Conservation (phyloP, 1,284 basidiomycete genomes). For the Vanrija pseudolonga region DNA sequence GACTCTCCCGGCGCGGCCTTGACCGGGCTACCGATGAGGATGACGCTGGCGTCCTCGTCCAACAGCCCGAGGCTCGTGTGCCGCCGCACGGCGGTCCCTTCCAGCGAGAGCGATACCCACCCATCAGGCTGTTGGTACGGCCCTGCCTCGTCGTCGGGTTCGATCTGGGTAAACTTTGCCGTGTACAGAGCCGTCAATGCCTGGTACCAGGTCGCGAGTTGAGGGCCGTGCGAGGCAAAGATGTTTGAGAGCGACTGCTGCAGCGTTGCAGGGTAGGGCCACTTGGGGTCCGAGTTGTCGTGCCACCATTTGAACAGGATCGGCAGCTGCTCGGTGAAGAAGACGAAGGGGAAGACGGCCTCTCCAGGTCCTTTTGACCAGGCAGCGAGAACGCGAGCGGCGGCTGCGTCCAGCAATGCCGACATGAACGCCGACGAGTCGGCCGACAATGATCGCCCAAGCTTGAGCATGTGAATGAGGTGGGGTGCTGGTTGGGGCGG, state of each 20-base stretch:
- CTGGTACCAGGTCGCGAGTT: constrained; percentile 7
- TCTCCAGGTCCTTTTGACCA: not conserved
- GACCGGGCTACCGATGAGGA: constrained; percentile 18
- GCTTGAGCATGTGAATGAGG: constrained; percentile 8
- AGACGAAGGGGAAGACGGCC: constrained; percentile 15
- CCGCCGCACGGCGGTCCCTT: constrained; percentile 26
- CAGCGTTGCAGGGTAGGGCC: constrained; percentile 28
- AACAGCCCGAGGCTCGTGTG: constrained; percentile 28
- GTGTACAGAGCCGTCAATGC: constrained; percentile 11
- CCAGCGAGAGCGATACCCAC: constrained; percentile 31
- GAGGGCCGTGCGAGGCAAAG: constrained; percentile 3
- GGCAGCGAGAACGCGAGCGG: not conserved
- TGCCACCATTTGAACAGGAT: constrained; percentile 37
- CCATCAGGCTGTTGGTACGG: constrained; percentile 32
- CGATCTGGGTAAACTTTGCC: constrained; percentile 16
- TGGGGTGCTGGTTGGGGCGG: constrained; percentile 13
- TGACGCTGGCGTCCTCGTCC: constrained; percentile 14
- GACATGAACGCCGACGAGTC: constrained; percentile 14
- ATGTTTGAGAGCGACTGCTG: constrained; percentile 8
- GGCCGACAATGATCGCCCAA: constrained; percentile 10
- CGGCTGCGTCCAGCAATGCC: constrained; percentile 10
- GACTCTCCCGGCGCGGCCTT: constrained; percentile 26
- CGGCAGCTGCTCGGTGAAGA: constrained; percentile 33
- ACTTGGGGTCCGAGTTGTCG: constrained; percentile 22
- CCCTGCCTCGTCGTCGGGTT: constrained; percentile 33